Base-by-base conservation (phyloP, 108 stramenopile genomes). In the Seminavis robusta region DNA sequence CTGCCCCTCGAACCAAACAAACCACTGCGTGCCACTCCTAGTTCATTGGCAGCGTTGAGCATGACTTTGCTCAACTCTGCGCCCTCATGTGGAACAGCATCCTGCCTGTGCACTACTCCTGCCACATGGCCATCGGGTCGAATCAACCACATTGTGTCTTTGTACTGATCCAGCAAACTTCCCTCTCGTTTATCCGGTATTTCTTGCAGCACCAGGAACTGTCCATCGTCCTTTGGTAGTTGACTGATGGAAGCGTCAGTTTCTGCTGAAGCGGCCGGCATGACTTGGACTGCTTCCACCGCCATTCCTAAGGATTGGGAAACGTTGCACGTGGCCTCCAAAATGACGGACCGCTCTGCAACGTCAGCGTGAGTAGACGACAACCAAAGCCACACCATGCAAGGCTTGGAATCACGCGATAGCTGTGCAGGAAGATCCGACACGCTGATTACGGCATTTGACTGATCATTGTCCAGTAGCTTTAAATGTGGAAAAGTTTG, bases 71-170 rank as follows among this genome's bases (percentile, higher is more conserved):
- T n/a, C n/a, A n/a, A n/a, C n/a, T n/a, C n/a, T n/a, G n/a, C n/a
- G n/a, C n/a, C n/a, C n/a, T n/a, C n/a, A n/a, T n/a, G n/a, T n/a
- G n/a, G n/a, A n/a, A n/a, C n/a, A n/a, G n/a, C n/a, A n/a, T n/a
- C n/a, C n/a, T n/a, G n/a, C n/a, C n/a, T n/a, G n/a, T n/a, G n/a
- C n/a, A n/a, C n/a, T n/a, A n/a, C n/a, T n/a, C n/a, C n/a, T 16
- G 66, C 54, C 19, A 88, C 59, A 53, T 88, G 86, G 2, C 83
- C 78, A 59, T 84, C 86, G 6, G 83, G 86, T 41, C 86, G 67
- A 52, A 84, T 64, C 44, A 77, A 26, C n/a, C n/a, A n/a, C n/a
- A n/a, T n/a, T n/a, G n/a, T n/a, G n/a, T n/a, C n/a, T n/a, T n/a
- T n/a, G n/a, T n/a, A 33, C 73, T 46, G 2, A 52, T 4, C 2